Evolutionary conservation across 176 grass and related monocot genomes (phyloP).

Genomic region (Juncus inflexus): DNA sequence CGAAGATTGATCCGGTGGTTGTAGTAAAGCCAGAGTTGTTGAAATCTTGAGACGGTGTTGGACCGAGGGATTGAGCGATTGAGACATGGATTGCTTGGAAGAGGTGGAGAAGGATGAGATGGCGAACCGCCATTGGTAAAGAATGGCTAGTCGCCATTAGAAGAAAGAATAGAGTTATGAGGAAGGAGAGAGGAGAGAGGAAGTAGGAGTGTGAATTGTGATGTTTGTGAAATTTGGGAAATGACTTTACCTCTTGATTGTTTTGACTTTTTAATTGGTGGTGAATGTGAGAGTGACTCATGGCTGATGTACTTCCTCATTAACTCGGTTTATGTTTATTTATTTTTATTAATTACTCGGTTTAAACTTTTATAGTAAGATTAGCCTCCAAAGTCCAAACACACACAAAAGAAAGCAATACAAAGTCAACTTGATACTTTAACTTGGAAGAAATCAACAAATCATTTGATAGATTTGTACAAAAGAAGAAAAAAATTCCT

Average conservation of each 20-base stretch:
- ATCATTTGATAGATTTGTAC: no score
- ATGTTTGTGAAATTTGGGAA: not conserved
- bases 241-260: not conserved
- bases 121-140: not conserved
- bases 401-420: no score
- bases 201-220: not conserved
- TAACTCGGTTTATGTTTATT: no score
- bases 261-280: slow-evolving; percentile 1
- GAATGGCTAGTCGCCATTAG: not conserved
- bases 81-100: not conserved
- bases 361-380: no score
- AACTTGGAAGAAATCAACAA: no score
- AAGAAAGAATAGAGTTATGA: not conserved
- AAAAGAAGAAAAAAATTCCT: no score
- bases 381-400: no score
- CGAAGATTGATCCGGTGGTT: slow-evolving; percentile 39
- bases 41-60: not conserved
- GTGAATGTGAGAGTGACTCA: no score
- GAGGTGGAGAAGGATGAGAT: not conserved
- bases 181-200: not conserved
- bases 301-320: no score
- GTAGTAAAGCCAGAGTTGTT: slow-evolving; percentile 43
- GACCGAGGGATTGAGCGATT: not conserved
- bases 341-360: no score
- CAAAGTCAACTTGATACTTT: no score